Evolutionary conservation across 108 stramenopile species (phyloP).

Genomic region (Pseudonitzschia delicatissima): DNA sequence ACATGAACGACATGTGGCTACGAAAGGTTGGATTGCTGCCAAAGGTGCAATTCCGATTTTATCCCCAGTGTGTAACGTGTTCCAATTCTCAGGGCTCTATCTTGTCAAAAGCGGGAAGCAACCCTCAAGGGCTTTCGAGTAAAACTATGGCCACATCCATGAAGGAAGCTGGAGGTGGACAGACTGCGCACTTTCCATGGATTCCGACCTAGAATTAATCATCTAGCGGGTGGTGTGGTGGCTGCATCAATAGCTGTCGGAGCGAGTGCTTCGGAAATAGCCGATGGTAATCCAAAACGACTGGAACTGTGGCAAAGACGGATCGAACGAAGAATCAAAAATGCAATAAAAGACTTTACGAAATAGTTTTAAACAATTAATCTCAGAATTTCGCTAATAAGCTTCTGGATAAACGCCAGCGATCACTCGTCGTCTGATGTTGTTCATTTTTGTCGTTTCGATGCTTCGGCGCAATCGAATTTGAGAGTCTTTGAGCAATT

Average conservation of each 20-base stretch:
- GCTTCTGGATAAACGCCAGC: conserved; percentile 3
- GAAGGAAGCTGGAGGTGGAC: conserved; percentile 62
- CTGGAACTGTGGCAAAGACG: conserved; percentile 2
- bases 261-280: neutral
- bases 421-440: conserved; percentile 41
- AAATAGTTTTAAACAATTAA: neutral
- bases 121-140: neutral
- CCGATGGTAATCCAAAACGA: conserved; percentile 7
- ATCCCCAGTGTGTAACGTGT: conserved; percentile 81
- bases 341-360: neutral
- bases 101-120: conserved; percentile 49
- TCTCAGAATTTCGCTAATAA: neutral
- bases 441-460: conserved; percentile 53
- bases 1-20: conserved; percentile 56
- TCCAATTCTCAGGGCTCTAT: conserved; percentile 68
- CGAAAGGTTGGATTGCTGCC: conserved; percentile 29
- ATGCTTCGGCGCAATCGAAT: conserved; percentile 49
- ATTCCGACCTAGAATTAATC: conserved; percentile 48
- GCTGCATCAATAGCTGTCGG: conserved; percentile 23
- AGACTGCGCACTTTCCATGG: conserved; percentile 65
- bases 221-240: conserved; percentile 72
- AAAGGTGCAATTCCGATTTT: conserved; percentile 69
- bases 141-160: conserved; percentile 26
- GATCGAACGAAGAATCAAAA: neutral
- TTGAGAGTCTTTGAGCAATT: conserved; percentile 73